These are phyloP conservation scores for Viola pubescens DNA, from an alignment of 441 rosid genomes.

Conservation along the genomic window DNA sequence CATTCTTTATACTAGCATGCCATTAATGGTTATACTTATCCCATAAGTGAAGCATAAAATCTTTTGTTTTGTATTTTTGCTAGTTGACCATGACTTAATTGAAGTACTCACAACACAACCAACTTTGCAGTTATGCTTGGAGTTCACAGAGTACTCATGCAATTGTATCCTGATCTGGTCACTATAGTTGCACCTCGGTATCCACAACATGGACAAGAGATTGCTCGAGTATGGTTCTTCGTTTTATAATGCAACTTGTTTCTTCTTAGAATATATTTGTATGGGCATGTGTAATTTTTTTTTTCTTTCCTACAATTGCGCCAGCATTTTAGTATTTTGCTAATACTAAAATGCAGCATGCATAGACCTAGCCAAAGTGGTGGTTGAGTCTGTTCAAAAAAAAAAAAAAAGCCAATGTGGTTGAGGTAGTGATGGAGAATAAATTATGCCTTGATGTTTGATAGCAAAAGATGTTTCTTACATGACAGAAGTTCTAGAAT, in stretches of 20 bases:
- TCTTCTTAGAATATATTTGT: neutral
- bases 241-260: slow-evolving; percentile 11
- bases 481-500: too few relatives aligned
- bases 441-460: too few relatives aligned
- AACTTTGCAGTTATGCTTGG: slow-evolving; percentile 60
- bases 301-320: too few relatives aligned
- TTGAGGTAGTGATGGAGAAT: too few relatives aligned
- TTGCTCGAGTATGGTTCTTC: slow-evolving; percentile 54
- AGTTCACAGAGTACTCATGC: slow-evolving; percentile 52
- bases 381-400: too few relatives aligned
- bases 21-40: neutral
- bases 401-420: too few relatives aligned
- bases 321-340: too few relatives aligned
- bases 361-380: too few relatives aligned
- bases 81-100: slow-evolving; percentile 3
- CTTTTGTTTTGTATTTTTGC: slow-evolving; percentile 4
- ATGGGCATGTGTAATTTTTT: too few relatives aligned
- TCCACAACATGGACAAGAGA: slow-evolving; percentile 65
- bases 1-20: neutral
- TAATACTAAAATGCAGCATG: too few relatives aligned
- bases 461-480: too few relatives aligned
- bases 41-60: neutral
- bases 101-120: slow-evolving; percentile 11
- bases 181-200: slow-evolving; percentile 79
- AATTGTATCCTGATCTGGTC: slow-evolving; percentile 44